Base-by-base conservation (phyloP, 2,329 filamentous ascomycete species). In the Ceratocystis papillata region DNA sequence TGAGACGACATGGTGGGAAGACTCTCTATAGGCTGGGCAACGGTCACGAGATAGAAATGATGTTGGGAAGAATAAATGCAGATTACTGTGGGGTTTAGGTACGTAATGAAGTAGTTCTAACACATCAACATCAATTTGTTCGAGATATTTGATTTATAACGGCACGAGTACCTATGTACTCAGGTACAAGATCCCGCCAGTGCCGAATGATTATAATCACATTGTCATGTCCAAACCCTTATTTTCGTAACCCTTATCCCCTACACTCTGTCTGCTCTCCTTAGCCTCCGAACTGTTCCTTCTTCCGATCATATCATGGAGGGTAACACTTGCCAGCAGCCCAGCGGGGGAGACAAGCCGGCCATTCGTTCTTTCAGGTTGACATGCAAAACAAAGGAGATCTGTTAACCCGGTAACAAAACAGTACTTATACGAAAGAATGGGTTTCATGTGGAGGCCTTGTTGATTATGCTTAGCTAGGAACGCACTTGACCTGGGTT, bases 1-100 rank as follows among this genome's bases (percentile, higher is more conserved):
- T 64, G 62, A 53, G 62, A 64, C 46, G 46, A 55, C 62, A 64
- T 64, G 15, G 28, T 59, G 55, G 48, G 48, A 50, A 10, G 48
- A 28, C 8, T 37, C 2, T 37, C 28, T 53, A 53, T 53, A 12
- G 48, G 12, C 12, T 5, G 8, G 28, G 6, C 25, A 15, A 25
- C 1, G 15, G 25, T 59, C 15, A 59, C 17, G 25, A 37, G 15
- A 59, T 28, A 10, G 7, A 37, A 20, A n/a, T 1, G 7, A n/a
- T 20, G 28, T 2, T 20, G 8, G 4, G 5, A n/a, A 37, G 55
- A 28, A 10, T 5, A 10, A 41, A 41, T 15, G 10, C 1, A 4
- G 37, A 15, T 41, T 41, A 41, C 37, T 15, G 10, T 41, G 37
- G 10, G 12, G 3, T 15, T 41, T 15, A 41, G 10, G 10, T 4